phyloP scores from a whole-genome alignment of 2,329 filamentous ascomycete species.

The Tympanopsis confertula region DNA sequence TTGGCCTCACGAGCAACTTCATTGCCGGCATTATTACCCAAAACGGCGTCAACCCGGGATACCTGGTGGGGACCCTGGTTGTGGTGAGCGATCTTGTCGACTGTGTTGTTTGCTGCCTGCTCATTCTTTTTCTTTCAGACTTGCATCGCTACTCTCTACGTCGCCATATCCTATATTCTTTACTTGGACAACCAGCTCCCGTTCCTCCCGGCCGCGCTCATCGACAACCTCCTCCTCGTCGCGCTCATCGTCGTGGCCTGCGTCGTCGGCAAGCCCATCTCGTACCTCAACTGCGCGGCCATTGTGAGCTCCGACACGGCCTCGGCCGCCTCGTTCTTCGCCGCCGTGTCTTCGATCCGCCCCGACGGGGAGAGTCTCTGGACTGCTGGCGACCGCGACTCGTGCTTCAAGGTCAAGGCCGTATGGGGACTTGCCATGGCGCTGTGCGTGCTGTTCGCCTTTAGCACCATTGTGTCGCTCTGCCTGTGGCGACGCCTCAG shows the following conservation, averaged over 20 bases:
- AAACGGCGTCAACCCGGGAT: too few relatives aligned
- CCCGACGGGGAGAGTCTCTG: slow-evolving; percentile 24
- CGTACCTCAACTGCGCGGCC: slow-evolving; percentile 57
- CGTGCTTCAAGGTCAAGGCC: slow-evolving; percentile 75
- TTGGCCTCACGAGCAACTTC: slow-evolving; percentile 75
- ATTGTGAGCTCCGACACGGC: too few relatives aligned
- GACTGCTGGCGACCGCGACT: slow-evolving; percentile 40
- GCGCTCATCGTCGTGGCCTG: slow-evolving; percentile 69
- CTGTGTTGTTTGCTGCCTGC: too few relatives aligned
- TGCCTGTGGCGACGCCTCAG: slow-evolving; percentile 54
- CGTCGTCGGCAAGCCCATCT: slow-evolving; percentile 69
- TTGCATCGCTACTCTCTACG: slow-evolving; percentile 69
- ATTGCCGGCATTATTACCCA: slow-evolving; percentile 62
- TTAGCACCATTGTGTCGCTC: slow-evolving; percentile 44
- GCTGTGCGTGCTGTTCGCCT: slow-evolving; percentile 59
- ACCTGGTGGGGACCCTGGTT: too few relatives aligned
- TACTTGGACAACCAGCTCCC: slow-evolving; percentile 69
- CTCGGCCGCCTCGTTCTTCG: too few relatives aligned
- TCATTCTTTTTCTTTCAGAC: too few relatives aligned
- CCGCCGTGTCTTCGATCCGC: slow-evolving; percentile 4
- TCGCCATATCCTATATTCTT: slow-evolving; percentile 68
- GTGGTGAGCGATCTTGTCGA: too few relatives aligned
- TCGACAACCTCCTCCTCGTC: slow-evolving; percentile 62
- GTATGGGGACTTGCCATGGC: slow-evolving; percentile 79
- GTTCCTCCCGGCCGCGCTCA: slow-evolving; percentile 52